Evolutionary conservation across 352 stramenopile species (phyloP), one percentile per base, ranked within the genome.

Genomic region (Globisporangium polare): DNA sequence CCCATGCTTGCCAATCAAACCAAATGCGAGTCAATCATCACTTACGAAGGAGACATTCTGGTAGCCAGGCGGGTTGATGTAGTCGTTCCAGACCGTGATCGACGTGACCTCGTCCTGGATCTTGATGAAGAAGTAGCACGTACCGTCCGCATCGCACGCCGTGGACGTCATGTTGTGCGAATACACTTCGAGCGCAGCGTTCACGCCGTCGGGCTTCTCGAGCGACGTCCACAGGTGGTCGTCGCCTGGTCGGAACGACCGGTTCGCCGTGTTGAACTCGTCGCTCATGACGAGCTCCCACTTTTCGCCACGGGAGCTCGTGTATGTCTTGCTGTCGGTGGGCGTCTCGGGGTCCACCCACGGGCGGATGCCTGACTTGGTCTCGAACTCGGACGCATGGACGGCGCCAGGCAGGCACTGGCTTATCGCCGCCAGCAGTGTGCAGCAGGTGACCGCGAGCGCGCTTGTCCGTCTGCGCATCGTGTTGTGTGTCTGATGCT

Each of bases 241-340:
- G 29, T 57, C 65, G 6, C 78, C 80, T 9, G 78, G 65, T 12
- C 61, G 71, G 59, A 92, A 93, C 51, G 80, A 83, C 29, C 84
- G 75, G 17, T 53, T 71, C 35, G 66, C 39, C 47, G 67, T 22
- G 37, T 67, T 60, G 62, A 92, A 92, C 47, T 89, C 81, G 69
- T 90, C 83, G 52, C 75, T 88, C 72, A 89, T 87, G 3, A 88
- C 70, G 37, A 92, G 70, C 12, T 88, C 57, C 72, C 75, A 89
- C 1, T 27, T 58, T 3, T 75, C 74, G 49, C 80, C 80, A 45
- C 79, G 77, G 15, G 81, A 88, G 1, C 56, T 74, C 45, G 73
- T 58, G 60, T 88, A 86, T 31, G 51, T 57, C 39, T 79, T 68
- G 29, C 67, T 53, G 12, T 85, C 63, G 0, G 71, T 65, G 2